Conservation (phyloP, 495 filamentous ascomycete genomes). For the Bacidia gigantensis region DNA sequence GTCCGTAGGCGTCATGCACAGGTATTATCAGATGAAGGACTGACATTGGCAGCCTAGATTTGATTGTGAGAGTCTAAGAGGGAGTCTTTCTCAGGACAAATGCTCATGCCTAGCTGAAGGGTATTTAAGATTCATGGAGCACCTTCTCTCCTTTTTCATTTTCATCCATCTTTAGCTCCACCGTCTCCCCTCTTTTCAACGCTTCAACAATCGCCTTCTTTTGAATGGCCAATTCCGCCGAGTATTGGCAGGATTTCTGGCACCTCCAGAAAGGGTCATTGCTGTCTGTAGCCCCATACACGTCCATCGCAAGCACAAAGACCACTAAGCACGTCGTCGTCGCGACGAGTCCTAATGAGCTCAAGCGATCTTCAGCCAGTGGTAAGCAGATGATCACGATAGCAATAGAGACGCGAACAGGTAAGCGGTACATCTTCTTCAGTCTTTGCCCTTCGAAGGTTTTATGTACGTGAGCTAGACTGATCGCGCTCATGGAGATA, state of each 20-base stretch:
- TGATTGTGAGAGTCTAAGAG: too few species aligned
- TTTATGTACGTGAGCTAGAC: conserved; percentile 31
- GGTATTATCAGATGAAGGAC: too few species aligned
- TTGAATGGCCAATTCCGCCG: conserved; percentile 24
- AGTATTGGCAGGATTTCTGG: conserved; percentile 22
- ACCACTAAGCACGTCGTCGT: conserved; percentile 34
- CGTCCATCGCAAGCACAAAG: conserved; percentile 35
- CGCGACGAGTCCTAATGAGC: conserved; percentile 34
- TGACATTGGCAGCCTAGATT: too few species aligned
- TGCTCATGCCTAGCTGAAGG: too few species aligned
- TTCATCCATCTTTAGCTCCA: neutral
- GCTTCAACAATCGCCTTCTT: conserved; percentile 25
- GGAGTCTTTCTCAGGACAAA: too few species aligned
- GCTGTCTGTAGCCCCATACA: conserved; percentile 34
- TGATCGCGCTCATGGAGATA: conserved; percentile 35
- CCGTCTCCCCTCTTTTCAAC: conserved; percentile 13
- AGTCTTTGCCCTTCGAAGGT: conserved; percentile 28
- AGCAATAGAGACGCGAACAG: conserved; percentile 33
- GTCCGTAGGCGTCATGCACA: too few species aligned
- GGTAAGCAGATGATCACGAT: conserved; percentile 36
- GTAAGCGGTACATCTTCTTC: conserved; percentile 31
- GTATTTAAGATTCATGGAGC: neutral
- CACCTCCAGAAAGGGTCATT: conserved; percentile 29
- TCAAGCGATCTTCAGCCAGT: conserved; percentile 26
- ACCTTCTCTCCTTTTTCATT: neutral